Evolutionary conservation across 148 eudicot genomes (phyloP), one percentile per base, ranked within the genome.

Genomic region (Camellia sinensis): DNA sequence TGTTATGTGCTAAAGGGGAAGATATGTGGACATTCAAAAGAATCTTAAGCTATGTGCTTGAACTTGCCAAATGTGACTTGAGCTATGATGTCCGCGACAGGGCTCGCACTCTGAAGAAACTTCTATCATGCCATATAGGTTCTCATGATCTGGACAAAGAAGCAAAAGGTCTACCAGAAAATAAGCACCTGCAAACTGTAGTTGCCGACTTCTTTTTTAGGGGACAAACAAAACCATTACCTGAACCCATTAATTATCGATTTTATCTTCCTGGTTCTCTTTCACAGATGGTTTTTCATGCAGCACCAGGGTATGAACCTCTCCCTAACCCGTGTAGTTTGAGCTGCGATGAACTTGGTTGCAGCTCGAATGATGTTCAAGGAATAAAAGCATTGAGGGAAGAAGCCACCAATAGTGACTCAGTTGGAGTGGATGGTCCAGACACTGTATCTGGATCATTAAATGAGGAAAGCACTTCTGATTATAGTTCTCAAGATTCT

Each of bases 181-280:
- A 66, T 73, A 87, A 88, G 56, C 86, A 83, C 81, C 77, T 88
- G 71, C 75, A 80, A 57, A 62, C 75, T 80, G 57, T 85, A 74
- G 81, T 94, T 83, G 89, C 91, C 56, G 85, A 74, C 75, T 81
- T 82, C 48, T 68, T 96, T 73, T 87, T 93, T 80, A 81, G 88
- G 62, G 81, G 86, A 44, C 80, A 85, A 79, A 80, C 80, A 73
- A 87, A 83, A 78, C 80, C 78, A 54, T 79, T 79, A 62, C 62
- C 85, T 68, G 91, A 89, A 88, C 83, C 89, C 74, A 79, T 83
- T 59, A 85, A 82, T 79, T 85, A 88, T 59, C 91, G 97, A 46
- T 92, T 92, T 80, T 96, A 92, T 86, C 98, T 96, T 83, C 99
- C 99, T 74, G 99, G 98, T 43, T 96, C 99, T 77, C 99, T 96